Evolutionary conservation across 768 basidiomycete genomes (phyloP), one percentile per base, ranked within the genome.

Genomic region (Kwoniella sp.): DNA sequence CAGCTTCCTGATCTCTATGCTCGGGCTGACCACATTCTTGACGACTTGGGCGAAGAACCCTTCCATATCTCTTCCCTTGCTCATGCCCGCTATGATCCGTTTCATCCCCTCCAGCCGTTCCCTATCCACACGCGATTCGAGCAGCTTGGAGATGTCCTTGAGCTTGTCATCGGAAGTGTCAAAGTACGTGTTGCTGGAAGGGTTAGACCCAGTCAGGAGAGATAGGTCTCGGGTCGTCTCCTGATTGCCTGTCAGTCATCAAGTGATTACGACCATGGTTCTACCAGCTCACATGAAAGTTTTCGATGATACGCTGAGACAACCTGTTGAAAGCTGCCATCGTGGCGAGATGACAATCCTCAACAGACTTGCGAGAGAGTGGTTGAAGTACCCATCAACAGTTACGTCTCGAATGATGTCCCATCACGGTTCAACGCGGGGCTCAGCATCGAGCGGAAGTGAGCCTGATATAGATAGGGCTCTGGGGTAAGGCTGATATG

Each of bases 101-200:
- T 93, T 95, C 85, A 99, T 86, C 3, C 90, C 93, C 59, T 98
- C 91, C 44, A 93, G 76, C 67, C 91, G 88, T 69, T 98, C 93
- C 50, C 84, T 78, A 65, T 98, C 95, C 52, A 84, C 85, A 60
- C 79, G 85, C 3, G 87, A 88, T 63, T 95, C 90, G 28, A 99
- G 81, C 70, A 96, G 86, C 64, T 84, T 84, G 53, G 81, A 80
- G 27, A 96, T 87, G 66, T 89, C 84, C 73, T 83, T 84, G 45
- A 83, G 77, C 71, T 86, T 87, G 68, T 95, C 91, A 63, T 92
- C 87, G 4, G 82, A 65, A 2, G 65, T 63, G 25, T 74, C 73
- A 42, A 70, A 74, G 52, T 71, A 72, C 0, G 65, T 50, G 1
- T 66, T 54, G 5, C 58, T 49, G 22, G 62, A 49, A 8, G 53